Evolutionary conservation across 441 rosid species (phyloP), one percentile per base, ranked within the genome.

Genomic region (Pelargonium myrrhifolium): DNA sequence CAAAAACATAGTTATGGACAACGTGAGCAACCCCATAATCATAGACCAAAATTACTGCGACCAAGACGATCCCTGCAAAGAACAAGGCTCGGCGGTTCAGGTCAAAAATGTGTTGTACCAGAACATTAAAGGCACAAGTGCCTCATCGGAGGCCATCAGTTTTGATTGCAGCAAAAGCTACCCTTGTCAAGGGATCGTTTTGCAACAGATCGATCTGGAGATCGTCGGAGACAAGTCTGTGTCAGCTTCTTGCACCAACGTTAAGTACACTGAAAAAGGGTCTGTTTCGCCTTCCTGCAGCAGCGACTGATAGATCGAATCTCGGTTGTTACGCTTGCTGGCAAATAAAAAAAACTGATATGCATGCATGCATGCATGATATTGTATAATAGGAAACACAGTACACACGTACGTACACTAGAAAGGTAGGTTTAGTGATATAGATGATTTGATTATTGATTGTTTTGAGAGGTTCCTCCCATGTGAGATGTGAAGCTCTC

Each of bases 41-140:
- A 85, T 93, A 62, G 89, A 90, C 61, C 98, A 93, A 51, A 65
- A 79, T 71, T 93, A 93, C 68, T 90, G 98, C 67, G 97, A 93
- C 79, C 87, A 86, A 66, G 63, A 68, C 31, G 64, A 81, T 63
- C 81, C 89, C 0, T 92, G 98, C 88, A 72, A 80, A 64, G 49
- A 84, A 65, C 77, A 88, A 87, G 74, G 31, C 22, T 82, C 89
- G 0, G 95, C 92, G 2, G 87, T 92, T 2, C 77, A 84, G 72
- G 85, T 92, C 80, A 78, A 73, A 69, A 78, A 85, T 64, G 95
- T 89, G 58, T 67, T 83, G 77, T 92, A 88, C 80, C 63, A 70
- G 72, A 87, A 92, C 80, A 86, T 92, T 21, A 71, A 65, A 15
- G 96, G 96, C 65, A 87, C 90, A 0, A 88, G 92, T 61, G 81